Conservation (phyloP, 202 grass and related monocot species). For the Hordeum pubiflorum region DNA sequence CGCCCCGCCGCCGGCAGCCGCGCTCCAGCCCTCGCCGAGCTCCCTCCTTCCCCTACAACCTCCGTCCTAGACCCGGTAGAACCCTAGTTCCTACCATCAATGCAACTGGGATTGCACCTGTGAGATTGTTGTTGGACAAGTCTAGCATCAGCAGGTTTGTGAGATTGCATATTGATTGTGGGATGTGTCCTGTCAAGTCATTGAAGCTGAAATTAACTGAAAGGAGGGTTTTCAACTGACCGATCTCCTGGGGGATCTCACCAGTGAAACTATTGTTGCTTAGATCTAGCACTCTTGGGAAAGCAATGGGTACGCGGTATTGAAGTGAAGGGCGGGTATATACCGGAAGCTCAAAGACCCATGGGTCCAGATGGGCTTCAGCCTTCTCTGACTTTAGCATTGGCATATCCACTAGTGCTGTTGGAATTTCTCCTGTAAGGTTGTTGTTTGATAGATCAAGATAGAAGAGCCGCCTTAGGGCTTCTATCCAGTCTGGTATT, state of each 20-base stretch:
- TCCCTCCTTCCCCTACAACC: too few species aligned
- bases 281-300: neutral
- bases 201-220: neutral
- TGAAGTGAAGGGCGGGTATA: neutral
- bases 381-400: neutral
- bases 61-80: too few species aligned
- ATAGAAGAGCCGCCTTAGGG: neutral
- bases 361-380: neutral
- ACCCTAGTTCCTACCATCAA: too few species aligned
- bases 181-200: neutral
- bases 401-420: neutral
- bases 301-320: neutral
- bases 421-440: neutral
- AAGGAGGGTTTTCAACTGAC: neutral
- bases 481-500: neutral
- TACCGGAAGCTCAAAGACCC: neutral
- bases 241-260: neutral
- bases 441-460: neutral
- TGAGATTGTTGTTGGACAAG: neutral
- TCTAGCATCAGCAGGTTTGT: neutral
- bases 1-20: too few species aligned
- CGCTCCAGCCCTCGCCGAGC: too few species aligned
- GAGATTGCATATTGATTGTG: neutral
- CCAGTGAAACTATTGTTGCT: neutral
- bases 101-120: neutral